These are phyloP conservation scores for Gossypium schwendimanii DNA, from an alignment of 441 rosid genomes.

Conservation along the genomic window DNA sequence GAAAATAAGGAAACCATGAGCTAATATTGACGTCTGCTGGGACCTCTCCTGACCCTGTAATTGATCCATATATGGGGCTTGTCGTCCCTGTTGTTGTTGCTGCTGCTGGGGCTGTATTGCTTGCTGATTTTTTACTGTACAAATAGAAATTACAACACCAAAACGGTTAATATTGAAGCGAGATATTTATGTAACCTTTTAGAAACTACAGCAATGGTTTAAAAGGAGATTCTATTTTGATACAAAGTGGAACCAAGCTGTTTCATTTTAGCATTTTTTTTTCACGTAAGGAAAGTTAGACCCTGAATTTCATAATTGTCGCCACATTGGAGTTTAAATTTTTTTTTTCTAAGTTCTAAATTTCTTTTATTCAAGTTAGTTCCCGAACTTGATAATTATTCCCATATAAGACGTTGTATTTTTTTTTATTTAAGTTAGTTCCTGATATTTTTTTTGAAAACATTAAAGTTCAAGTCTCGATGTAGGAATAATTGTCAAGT, in stretches of 20 bases:
- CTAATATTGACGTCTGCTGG: not conserved
- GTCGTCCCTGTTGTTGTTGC: not conserved
- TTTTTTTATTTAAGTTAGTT: too few species aligned
- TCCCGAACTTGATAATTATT: too few species aligned
- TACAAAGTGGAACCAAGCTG: not conserved
- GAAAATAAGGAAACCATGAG: conserved; percentile 38
- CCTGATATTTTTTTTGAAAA: fast-evolving
- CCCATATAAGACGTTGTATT: too few species aligned
- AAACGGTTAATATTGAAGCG: not conserved
- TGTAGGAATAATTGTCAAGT: too few species aligned
- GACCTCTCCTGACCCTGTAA: conserved; percentile 2
- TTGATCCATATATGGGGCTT: not conserved
- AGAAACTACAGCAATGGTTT: not conserved
- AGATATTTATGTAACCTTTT: not conserved
- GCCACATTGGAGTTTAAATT: too few species aligned
- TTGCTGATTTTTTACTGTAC: conserved; percentile 42
- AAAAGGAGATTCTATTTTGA: not conserved
- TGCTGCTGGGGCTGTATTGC: conserved; percentile 17
- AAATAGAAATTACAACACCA: not conserved
- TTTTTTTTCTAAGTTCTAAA: too few species aligned
- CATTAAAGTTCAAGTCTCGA: too few species aligned
- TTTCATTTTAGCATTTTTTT: too few species aligned
- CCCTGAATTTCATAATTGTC: too few species aligned
- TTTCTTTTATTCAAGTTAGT: too few species aligned
- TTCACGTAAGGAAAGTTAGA: too few species aligned